phyloP scores from a whole-genome alignment of 1,139 yeast genomes.

The Sugiyamaella pinicola region DNA sequence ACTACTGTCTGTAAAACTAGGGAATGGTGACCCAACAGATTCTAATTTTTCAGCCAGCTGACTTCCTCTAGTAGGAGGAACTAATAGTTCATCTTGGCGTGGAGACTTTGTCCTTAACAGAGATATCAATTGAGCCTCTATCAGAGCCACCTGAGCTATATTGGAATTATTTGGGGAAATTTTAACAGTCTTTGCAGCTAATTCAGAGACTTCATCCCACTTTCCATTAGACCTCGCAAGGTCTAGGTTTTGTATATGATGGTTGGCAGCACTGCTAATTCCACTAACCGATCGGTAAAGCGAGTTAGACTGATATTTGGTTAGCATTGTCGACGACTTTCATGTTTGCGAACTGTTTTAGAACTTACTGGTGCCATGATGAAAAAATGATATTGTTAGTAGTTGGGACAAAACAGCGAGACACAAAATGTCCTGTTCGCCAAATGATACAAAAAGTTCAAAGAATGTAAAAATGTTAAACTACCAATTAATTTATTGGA shows the following conservation, averaged over 20 bases:
- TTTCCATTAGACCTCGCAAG: constrained; percentile 28
- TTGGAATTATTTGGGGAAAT: constrained; percentile 21
- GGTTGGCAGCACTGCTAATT: background rate
- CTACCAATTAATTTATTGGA: background rate
- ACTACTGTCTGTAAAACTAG: background rate
- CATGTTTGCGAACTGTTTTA: background rate
- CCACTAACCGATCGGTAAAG: constrained; percentile 2
- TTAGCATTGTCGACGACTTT: background rate
- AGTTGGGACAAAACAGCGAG: too few relatives aligned
- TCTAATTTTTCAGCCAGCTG: constrained; percentile 3
- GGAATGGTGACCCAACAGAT: background rate
- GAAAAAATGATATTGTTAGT: too few relatives aligned
- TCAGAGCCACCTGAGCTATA: constrained; percentile 20
- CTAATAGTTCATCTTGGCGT: constrained; percentile 2
- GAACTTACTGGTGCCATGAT: background rate
- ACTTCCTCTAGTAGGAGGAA: constrained; percentile 1
- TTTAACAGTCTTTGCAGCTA: constrained; percentile 31
- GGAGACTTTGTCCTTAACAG: constrained; percentile 4
- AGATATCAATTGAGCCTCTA: constrained; percentile 12
- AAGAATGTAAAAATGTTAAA: too few relatives aligned
- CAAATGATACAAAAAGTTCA: too few relatives aligned
- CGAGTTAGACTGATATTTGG: background rate
- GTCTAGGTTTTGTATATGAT: constrained; percentile 29
- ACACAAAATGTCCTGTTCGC: too few relatives aligned
- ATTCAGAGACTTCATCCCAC: constrained; percentile 33